phyloP scores from a whole-genome alignment of 805 yeast genomes.

The Metschnikowia similis region DNA sequence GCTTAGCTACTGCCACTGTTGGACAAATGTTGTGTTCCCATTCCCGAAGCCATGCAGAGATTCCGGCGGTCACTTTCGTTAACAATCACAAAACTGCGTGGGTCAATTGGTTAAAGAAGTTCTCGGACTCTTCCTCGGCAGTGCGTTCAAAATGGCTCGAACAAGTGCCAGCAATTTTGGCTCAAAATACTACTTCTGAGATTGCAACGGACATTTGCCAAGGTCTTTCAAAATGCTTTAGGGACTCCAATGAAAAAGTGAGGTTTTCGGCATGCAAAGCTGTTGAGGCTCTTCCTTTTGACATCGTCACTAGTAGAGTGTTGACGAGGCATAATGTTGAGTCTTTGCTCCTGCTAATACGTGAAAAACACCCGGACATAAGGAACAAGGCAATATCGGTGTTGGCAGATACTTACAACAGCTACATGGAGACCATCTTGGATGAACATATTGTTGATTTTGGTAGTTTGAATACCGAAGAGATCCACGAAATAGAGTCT shows the following conservation, averaged over 20 bases:
- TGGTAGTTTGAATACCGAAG: slow-evolving; percentile 24
- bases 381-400: slow-evolving; percentile 56
- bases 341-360: slow-evolving; percentile 56
- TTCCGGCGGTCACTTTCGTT: slow-evolving; percentile 55
- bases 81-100: slow-evolving; percentile 57
- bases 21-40: slow-evolving; percentile 51
- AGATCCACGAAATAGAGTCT: slow-evolving; percentile 24
- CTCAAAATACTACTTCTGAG: slow-evolving; percentile 43
- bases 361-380: slow-evolving; percentile 67
- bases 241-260: slow-evolving; percentile 73
- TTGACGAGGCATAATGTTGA: slow-evolving; percentile 45
- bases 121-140: slow-evolving; percentile 58
- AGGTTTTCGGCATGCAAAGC: slow-evolving; percentile 57
- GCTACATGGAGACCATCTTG: slow-evolving; percentile 28
- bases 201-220: slow-evolving; percentile 34
- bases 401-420: slow-evolving; percentile 53
- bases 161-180: slow-evolving; percentile 46
- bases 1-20: slow-evolving; percentile 67
- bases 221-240: slow-evolving; percentile 62
- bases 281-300: slow-evolving; percentile 44
- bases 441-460: slow-evolving; percentile 24
- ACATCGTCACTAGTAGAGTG: slow-evolving; percentile 45
- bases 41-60: slow-evolving; percentile 26
- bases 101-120: slow-evolving; percentile 69
- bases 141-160: slow-evolving; percentile 73